Conservation (phyloP, 176 grass and related monocot genomes). For the Phoenix dactylifera region DNA sequence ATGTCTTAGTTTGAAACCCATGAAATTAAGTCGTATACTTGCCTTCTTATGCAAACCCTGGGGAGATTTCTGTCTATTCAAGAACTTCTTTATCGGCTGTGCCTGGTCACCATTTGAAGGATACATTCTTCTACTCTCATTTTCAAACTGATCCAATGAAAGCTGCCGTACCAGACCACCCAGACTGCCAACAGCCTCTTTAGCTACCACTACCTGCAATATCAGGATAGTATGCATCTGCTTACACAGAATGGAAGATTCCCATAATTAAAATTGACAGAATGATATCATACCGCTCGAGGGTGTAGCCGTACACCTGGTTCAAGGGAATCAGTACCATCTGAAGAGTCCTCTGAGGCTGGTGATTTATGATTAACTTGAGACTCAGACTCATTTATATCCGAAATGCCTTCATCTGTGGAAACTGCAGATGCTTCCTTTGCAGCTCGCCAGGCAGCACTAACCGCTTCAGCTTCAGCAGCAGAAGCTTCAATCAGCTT, state of each 20-base stretch:
- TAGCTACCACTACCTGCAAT: constrained; percentile 93
- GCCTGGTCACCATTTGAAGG: constrained; percentile 64
- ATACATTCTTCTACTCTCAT: constrained; percentile 97
- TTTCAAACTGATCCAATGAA: constrained; percentile 97
- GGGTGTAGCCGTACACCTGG: constrained; percentile 80
- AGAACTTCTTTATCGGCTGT: constrained; percentile 55
- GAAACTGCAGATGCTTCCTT: constrained; percentile 73
- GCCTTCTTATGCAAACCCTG: constrained; percentile 97
- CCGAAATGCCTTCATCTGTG: constrained; percentile 82
- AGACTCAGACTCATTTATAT: constrained; percentile 71
- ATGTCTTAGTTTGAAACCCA: constrained; percentile 3
- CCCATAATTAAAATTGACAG: too few relatives aligned
- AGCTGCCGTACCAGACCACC: constrained; percentile 90
- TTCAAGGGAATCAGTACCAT: constrained; percentile 57
- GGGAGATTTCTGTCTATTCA: constrained; percentile 85
- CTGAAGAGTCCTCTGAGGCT: constrained; percentile 35
- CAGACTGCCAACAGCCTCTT: constrained; percentile 86
- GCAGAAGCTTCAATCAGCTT: constrained; percentile 87
- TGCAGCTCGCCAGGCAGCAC: constrained; percentile 87
- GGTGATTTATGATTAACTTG: constrained; percentile 57
- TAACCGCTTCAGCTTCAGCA: constrained; percentile 96
- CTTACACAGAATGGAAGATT: background rate
- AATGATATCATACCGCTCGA: constrained; percentile 52
- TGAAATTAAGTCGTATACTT: constrained; percentile 11
- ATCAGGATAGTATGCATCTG: background rate